These are phyloP conservation scores for Ramularia endophylla DNA, from an alignment of 2,329 filamentous ascomycete genomes.

Conservation along the genomic window DNA sequence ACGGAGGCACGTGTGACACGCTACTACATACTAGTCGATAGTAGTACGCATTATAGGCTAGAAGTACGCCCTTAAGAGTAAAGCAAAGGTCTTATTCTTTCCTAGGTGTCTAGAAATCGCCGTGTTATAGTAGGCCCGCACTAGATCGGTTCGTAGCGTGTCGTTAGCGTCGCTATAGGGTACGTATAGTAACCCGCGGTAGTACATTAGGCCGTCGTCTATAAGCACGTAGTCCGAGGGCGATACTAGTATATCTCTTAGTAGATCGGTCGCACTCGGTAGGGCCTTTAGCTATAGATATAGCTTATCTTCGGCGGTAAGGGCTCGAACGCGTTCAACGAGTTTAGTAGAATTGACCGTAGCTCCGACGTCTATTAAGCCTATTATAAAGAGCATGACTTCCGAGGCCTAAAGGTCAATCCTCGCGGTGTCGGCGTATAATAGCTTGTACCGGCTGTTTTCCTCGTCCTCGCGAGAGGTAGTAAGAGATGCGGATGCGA, in stretches of 20 bases:
- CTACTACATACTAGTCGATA: conserved; percentile 3
- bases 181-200: background rate
- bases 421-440: too few species aligned
- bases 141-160: background rate
- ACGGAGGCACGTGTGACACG: conserved; percentile 1
- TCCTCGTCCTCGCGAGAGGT: background rate
- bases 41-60: conserved; percentile 2
- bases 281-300: background rate
- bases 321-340: background rate
- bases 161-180: background rate
- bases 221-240: background rate
- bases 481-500: background rate
- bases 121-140: background rate
- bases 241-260: background rate
- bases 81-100: conserved; percentile 2
- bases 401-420: too few species aligned
- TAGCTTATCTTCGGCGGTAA: background rate
- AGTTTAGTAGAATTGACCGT: background rate
- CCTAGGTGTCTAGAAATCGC: conserved; percentile 5
- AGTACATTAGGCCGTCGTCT: background rate
- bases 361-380: too few species aligned
- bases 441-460: background rate
- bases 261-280: too few species aligned
- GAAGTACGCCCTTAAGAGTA: conserved; percentile 3
- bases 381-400: too few species aligned